A percentile compares a stretch with the other conserved stretches of the same genome.
Evolutionary conservation across 495 filamentous ascomycete genomes (phyloP).

Genomic region (Chaetomium tenue): DNA sequence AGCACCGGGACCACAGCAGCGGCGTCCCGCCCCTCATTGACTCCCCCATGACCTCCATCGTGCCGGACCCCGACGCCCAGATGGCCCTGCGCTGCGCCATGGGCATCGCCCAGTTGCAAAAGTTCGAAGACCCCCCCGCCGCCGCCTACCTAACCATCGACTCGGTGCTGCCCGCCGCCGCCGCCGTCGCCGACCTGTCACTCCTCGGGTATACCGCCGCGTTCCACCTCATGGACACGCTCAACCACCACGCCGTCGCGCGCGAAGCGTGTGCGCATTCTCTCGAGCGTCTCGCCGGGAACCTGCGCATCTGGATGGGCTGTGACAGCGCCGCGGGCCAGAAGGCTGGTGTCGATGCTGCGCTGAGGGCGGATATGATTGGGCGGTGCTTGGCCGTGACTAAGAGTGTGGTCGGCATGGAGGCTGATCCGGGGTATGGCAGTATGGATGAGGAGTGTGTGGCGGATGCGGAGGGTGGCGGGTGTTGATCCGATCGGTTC

Average conservation of each 20-base stretch:
- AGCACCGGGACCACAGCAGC: constrained; percentile 29
- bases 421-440: constrained; percentile 53
- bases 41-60: constrained; percentile 34
- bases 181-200: constrained; percentile 53
- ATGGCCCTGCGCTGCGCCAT: constrained; percentile 78
- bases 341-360: constrained; percentile 38
- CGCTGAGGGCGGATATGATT: constrained; percentile 49
- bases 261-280: constrained; percentile 44
- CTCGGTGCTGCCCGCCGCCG: constrained; percentile 39
- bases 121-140: constrained; percentile 41
- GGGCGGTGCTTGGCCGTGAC: constrained; percentile 50
- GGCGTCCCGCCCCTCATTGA: constrained; percentile 33
- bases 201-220: constrained; percentile 76
- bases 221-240: constrained; percentile 65
- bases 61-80: constrained; percentile 59
- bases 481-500: not conserved
- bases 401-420: constrained; percentile 52
- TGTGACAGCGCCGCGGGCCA: constrained; percentile 33
- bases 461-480: constrained; percentile 6
- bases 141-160: constrained; percentile 48
- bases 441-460: constrained; percentile 43
- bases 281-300: constrained; percentile 54
- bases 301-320: constrained; percentile 56
- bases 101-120: constrained; percentile 68
- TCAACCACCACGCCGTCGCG: constrained; percentile 54